These are phyloP conservation scores for Adiantum capillusveneris DNA, from an alignment of 75 land plant genomes.

Conservation along the genomic window DNA sequence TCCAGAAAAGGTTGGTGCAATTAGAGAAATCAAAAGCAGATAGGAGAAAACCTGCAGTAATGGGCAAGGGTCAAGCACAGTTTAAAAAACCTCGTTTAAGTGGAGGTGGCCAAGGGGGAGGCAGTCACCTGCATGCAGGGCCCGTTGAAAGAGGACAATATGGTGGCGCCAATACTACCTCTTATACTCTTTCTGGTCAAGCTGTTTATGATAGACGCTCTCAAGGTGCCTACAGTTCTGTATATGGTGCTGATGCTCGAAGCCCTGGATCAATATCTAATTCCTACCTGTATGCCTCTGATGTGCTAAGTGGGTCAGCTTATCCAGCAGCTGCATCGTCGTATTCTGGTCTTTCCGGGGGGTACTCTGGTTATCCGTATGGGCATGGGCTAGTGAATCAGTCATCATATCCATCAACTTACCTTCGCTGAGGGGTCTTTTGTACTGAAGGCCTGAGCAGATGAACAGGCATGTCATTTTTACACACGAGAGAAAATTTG, in stretches of 20 bases:
- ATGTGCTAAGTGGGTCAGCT: conserved; percentile 20
- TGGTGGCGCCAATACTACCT: conserved; percentile 5
- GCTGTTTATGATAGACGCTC: conserved; percentile 31
- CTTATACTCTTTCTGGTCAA: conserved; percentile 10
- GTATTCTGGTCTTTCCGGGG: conserved; percentile 1
- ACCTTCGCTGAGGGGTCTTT: conserved; percentile 3
- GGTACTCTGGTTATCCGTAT: conserved; percentile 1
- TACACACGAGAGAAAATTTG: too few species aligned
- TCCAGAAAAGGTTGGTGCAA: conserved; percentile 28
- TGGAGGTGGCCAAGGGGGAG: conserved; percentile 14
- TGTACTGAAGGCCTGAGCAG: too few species aligned
- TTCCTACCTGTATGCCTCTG: conserved; percentile 35
- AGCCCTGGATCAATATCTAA: conserved; percentile 38
- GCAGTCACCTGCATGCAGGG: background rate
- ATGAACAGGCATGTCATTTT: too few species aligned
- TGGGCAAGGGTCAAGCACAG: conserved; percentile 12
- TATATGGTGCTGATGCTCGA: conserved; percentile 39
- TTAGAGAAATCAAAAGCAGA: conserved; percentile 36
- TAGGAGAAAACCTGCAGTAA: conserved; percentile 21
- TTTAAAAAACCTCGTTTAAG: conserved; percentile 24
- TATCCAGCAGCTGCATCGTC: background rate
- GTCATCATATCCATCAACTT: background rate
- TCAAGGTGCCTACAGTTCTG: conserved; percentile 28
- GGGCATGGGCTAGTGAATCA: background rate
- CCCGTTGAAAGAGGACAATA: background rate